Evolutionary conservation across 345 rosid genomes (phyloP), one percentile per base, ranked within the genome.

Genomic region (Theobroma cacao): DNA sequence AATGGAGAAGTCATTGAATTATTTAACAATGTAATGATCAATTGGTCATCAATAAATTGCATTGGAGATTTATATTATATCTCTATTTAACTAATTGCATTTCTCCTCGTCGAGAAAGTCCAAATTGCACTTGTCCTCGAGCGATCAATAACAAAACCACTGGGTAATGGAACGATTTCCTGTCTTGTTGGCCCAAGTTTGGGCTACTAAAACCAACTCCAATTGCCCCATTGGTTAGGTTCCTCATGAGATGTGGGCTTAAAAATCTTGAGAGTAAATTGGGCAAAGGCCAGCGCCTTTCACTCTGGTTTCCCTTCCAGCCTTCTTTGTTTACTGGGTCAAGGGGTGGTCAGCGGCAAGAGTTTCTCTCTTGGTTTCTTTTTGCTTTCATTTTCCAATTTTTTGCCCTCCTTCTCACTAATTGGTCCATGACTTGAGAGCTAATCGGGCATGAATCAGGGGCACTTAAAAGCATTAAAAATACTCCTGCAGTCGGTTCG

Each of bases 391-490:
- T 3, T 9, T 38, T 66, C 22, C 5, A 64, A 2, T 2, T 18
- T n/a, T 62, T 31, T 2, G 1, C 47, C 14, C 22, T 18, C 1
- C 40, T 28, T 8, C 20, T 33, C n/a, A n/a, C 69, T 31, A 17
- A 38, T 17, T 18, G n/a, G 3, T 6, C 13, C 18, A 5, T 28
- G 38, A 58, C 24, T 18, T n/a, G 8, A 5, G 31, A 43, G 47
- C 12, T 9, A 69, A 30, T 24, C 30, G 66, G 70, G 80, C 77
- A 50, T 76, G 65, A 76, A 80, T 76, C 73, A 30, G 62, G 74
- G 79, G 56, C 58, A 62, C 28, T 38, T 50, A 12, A 41, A 72
- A 31, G n/a, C 47, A 38, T 66, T 43, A 71, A 78, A 20, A 75
- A 75, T 69, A 15, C 4, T 60, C 65, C 18, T 13, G 20, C 38